Conservation (phyloP, 805 yeast genomes). For the Martiniozyma abietophila region DNA sequence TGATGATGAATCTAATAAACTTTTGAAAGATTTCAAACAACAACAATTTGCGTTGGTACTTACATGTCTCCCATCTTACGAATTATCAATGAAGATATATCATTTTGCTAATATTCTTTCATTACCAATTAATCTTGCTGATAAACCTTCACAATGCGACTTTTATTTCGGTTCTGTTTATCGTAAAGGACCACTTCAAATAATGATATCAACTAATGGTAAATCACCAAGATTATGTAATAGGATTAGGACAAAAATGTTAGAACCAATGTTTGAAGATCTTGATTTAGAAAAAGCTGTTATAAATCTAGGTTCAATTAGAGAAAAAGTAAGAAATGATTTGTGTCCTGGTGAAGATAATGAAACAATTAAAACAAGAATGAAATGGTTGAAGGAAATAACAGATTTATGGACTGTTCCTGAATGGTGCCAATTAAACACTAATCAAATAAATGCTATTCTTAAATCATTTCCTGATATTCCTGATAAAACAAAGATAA, state of each 20-base stretch:
- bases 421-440: slow-evolving; percentile 46
- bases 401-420: slow-evolving; percentile 52
- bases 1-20: slow-evolving; percentile 6
- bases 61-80: slow-evolving; percentile 68
- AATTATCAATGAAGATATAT: slow-evolving; percentile 47
- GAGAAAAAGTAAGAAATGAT: slow-evolving; percentile 38
- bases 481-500: too few relatives aligned
- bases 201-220: slow-evolving; percentile 80
- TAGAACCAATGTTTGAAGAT: slow-evolving; percentile 34
- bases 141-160: slow-evolving; percentile 76
- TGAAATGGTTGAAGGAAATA: slow-evolving; percentile 60
- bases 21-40: slow-evolving; percentile 28
- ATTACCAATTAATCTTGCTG: slow-evolving; percentile 71
- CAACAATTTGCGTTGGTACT: slow-evolving; percentile 53
- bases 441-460: slow-evolving; percentile 30
- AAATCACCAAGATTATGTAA: slow-evolving; percentile 68
- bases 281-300: slow-evolving; percentile 45
- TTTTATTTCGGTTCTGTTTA: slow-evolving; percentile 78
- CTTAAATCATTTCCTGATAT: slow-evolving; percentile 40
- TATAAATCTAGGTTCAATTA: slow-evolving; percentile 46
- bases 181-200: slow-evolving; percentile 62
- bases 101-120: slow-evolving; percentile 35
- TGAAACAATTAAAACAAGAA: slow-evolving; percentile 46
- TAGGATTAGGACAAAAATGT: slow-evolving; percentile 46
- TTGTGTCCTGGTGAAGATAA: slow-evolving; percentile 36